A percentile compares a stretch with the other conserved stretches of the same genome.
These are phyloP conservation scores for Linaria vulgaris DNA, from an alignment of 257 asterid genomes.

Conservation along the genomic window DNA sequence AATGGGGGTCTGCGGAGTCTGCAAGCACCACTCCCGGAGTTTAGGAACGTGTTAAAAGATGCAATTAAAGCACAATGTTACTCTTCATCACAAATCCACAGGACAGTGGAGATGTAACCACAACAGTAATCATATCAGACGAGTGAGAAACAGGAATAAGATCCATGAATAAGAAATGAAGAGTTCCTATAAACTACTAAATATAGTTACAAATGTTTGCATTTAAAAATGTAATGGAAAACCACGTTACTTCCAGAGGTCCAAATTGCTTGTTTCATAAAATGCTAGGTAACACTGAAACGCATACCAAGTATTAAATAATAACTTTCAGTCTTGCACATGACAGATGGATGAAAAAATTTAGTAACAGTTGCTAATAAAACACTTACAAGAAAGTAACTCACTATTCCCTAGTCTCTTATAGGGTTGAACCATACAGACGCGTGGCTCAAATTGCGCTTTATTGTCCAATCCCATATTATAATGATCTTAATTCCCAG, in stretches of 20 bases:
- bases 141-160: too few species aligned
- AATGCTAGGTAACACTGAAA: too few species aligned
- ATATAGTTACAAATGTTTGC: too few species aligned
- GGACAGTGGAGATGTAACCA: slow-evolving; percentile 9
- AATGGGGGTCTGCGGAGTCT: slow-evolving; percentile 98
- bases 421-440: not conserved
- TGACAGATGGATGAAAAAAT: not conserved
- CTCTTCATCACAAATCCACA: slow-evolving; percentile 4
- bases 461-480: not conserved
- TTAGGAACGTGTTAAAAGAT: slow-evolving; percentile 18
- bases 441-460: not conserved
- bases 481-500: too few species aligned
- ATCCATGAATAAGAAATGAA: too few species aligned
- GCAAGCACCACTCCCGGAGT: slow-evolving; percentile 27
- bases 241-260: too few species aligned
- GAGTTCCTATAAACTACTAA: too few species aligned
- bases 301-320: too few species aligned
- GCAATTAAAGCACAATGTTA: slow-evolving; percentile 15
- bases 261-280: too few species aligned
- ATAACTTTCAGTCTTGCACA: not conserved
- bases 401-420: not conserved
- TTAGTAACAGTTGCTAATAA: not conserved
- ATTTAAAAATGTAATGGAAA: too few species aligned
- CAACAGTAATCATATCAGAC: slow-evolving; percentile 15
- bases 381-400: not conserved